These are phyloP conservation scores for Monoraphidium neglectum DNA, from an alignment of 139 green algal genomes.

Conservation along the genomic window DNA sequence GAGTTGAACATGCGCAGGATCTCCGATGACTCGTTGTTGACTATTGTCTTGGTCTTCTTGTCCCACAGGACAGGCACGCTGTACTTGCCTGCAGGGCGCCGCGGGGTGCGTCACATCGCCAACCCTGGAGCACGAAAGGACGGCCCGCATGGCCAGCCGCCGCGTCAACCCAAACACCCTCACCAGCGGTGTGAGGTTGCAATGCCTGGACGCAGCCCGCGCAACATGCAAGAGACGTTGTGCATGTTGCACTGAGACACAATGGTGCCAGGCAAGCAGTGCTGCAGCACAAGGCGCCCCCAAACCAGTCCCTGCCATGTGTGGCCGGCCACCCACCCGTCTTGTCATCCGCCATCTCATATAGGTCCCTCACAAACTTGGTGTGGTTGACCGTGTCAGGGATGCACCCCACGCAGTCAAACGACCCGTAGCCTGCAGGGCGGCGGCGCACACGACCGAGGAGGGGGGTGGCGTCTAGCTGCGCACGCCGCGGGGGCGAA, in stretches of 20 bases:
- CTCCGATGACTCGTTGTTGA: conserved; percentile 96
- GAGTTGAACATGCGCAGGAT: conserved; percentile 95
- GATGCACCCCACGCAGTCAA: conserved; percentile 67
- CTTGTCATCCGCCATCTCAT: conserved; percentile 70
- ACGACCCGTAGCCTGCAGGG: conserved; percentile 55
- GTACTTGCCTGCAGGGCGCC: conserved; percentile 76
- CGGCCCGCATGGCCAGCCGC: too few species aligned
- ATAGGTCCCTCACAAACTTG: conserved; percentile 84
- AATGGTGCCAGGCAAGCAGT: too few species aligned
- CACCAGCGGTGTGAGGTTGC: too few species aligned
- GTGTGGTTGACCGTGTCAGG: conserved; percentile 75
- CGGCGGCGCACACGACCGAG: not conserved
- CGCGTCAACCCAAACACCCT: too few species aligned
- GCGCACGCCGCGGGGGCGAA: not conserved
- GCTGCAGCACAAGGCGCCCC: too few species aligned
- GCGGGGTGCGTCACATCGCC: too few species aligned
- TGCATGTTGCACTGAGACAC: too few species aligned
- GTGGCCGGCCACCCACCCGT: conserved; percentile 39
- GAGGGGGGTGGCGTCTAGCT: not conserved
- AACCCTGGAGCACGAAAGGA: too few species aligned
- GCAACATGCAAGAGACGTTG: too few species aligned
- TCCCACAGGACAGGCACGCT: conserved; percentile 94
- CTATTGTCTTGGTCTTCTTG: conserved; percentile 87
- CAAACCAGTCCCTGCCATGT: conserved; percentile 80
- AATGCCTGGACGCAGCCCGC: too few species aligned